Evolutionary conservation across 2,329 filamentous ascomycete species (phyloP).

Genomic region (Claviceps pazoutovae): DNA sequence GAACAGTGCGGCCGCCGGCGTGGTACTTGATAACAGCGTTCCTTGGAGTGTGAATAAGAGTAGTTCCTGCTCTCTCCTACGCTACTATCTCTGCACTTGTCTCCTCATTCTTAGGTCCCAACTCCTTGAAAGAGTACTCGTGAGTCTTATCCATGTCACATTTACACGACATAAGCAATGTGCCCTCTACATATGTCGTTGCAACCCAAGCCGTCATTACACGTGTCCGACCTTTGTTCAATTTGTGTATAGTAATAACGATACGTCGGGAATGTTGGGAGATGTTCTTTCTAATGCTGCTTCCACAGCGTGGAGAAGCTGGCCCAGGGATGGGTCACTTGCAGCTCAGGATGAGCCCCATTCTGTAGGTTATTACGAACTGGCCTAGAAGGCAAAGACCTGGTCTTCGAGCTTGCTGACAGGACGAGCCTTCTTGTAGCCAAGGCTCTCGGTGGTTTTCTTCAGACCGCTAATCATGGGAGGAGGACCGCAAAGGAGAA

Average conservation of each 20-base stretch:
- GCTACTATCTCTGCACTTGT: not conserved
- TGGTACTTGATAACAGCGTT: not conserved
- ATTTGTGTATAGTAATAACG: not conserved
- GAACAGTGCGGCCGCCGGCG: not conserved
- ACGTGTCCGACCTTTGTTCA: not conserved
- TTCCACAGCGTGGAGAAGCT: not conserved
- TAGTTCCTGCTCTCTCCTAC: not conserved
- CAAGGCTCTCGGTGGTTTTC: constrained; percentile 80
- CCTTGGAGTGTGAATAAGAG: not conserved
- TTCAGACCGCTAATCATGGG: constrained; percentile 96
- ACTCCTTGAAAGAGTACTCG: not conserved
- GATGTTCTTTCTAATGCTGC: not conserved
- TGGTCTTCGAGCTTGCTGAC: constrained; percentile 98
- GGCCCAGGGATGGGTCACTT: not conserved
- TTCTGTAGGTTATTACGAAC: not conserved
- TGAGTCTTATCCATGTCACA: not conserved
- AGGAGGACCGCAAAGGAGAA: constrained; percentile 86
- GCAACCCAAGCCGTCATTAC: not conserved
- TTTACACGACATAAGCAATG: not conserved
- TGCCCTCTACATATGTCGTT: not conserved
- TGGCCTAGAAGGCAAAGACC: constrained; percentile 70
- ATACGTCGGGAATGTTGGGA: not conserved
- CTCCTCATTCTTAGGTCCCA: not conserved
- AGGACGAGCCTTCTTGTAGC: constrained; percentile 81
- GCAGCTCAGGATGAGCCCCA: not conserved